Base-by-base conservation (phyloP, 1,139 yeast species). In the Scheffersomyces lignicola region DNA sequence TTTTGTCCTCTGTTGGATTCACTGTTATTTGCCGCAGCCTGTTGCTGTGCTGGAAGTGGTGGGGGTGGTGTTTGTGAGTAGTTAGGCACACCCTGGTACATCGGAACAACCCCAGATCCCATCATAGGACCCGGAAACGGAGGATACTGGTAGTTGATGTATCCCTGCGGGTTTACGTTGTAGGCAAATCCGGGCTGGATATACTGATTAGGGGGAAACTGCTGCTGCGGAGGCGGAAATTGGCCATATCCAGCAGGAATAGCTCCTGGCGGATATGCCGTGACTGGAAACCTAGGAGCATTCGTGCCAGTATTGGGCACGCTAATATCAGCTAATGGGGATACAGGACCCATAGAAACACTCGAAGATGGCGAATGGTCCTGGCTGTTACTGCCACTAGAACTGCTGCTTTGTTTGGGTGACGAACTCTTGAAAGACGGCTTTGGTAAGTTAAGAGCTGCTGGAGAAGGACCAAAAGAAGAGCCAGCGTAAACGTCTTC, bases 381-480 rank as follows among this genome's bases (percentile, higher is more conserved):
- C 12, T 38, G 28, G 31, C 36, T 34, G 26, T 26, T 24, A 20
- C 31, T 7, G 33, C 34, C 12, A 18, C 18, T 3, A 15, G 34
- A 25, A 17, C 10, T 33, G 18, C 12, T 22, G 30, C 21, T 11
- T 3, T 27, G 5, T 25, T 49, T 47, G 21, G 23, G 25, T 12
- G 37, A 35, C 6, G 42, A 37, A 9, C 33, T 21, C 38, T 56
- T 60, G 49, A 76, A 76, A 3, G 78, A 65, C 6, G 82, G 82
- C 45, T 75, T 76, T 20, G 81, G 81, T 42, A 76, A 64, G 24
- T 74, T 71, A 43, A 75, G 58, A 3, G 81, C 80, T 28, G 76
- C 76, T 1, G 82, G 82, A 13, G 80, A 73, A 15, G 77, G 70
- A 52, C 73, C 78, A 49, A 76, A 76, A 26, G 80, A 72, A 27